Percentiles rank a stretch among this genome's conserved stretches.
Conservation (phyloP, 2,329 filamentous ascomycete genomes). For the Penicillium janthinellum region DNA sequence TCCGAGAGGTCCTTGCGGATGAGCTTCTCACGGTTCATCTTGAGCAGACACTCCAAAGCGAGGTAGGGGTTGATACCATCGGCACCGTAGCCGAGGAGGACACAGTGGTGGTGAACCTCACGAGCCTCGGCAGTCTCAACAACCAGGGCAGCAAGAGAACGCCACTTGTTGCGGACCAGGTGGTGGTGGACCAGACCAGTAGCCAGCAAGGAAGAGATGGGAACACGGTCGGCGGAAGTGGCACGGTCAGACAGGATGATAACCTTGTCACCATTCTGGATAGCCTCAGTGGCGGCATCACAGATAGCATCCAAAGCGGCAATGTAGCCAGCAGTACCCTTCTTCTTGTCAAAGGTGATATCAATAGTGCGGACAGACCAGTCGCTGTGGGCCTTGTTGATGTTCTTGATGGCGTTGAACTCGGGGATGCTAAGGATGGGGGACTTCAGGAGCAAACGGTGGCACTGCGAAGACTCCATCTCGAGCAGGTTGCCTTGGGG, state of each 20-base stretch:
- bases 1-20: conserved; percentile 87
- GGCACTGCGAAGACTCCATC: conserved; percentile 89
- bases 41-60: conserved; percentile 93
- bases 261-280: conserved; percentile 80
- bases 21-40: conserved; percentile 90
- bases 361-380: conserved; percentile 93
- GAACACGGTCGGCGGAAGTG: conserved; percentile 76
- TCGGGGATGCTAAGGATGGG: conserved; percentile 87
- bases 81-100: conserved; percentile 92
- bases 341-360: conserved; percentile 85
- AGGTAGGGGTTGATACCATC: conserved; percentile 95
- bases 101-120: conserved; percentile 98
- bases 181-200: conserved; percentile 96
- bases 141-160: conserved; percentile 81
- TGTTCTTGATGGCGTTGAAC: conserved; percentile 83
- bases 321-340: conserved; percentile 81
- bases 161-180: conserved; percentile 92
- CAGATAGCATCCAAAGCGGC: conserved; percentile 87
- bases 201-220: conserved; percentile 82
- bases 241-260: conserved; percentile 88
- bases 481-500: conserved; percentile 93
- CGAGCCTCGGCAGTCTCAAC: conserved; percentile 93
- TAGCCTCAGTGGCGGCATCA: conserved; percentile 77
- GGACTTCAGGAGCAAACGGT: conserved; percentile 80
- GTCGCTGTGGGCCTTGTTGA: conserved; percentile 68